Conservation (phyloP, 1,284 basidiomycete species). For the Ceratobasidium sp. region DNA sequence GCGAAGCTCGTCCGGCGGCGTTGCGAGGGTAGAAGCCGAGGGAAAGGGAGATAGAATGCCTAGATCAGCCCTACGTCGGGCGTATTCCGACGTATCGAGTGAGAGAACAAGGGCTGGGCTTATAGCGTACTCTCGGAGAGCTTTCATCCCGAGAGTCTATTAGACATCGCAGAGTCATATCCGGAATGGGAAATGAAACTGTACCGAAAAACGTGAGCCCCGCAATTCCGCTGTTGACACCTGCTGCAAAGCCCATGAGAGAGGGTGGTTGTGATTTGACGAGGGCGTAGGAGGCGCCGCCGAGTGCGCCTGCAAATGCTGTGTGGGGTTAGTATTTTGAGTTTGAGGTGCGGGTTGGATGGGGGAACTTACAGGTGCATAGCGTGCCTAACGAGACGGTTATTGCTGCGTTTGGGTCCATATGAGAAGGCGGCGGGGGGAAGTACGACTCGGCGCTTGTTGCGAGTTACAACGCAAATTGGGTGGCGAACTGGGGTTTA, state of each 20-base stretch:
- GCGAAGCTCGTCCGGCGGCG: slow-evolving; percentile 51
- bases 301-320: slow-evolving; percentile 67
- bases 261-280: slow-evolving; percentile 62
- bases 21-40: slow-evolving; percentile 56
- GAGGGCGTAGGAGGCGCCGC: slow-evolving; percentile 69
- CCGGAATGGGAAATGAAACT: slow-evolving; percentile 52
- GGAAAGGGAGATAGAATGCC: slow-evolving; percentile 49
- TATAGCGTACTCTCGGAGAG: slow-evolving; percentile 74
- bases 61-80: slow-evolving; percentile 59
- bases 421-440: not conserved
- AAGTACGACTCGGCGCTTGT: too few relatives aligned
- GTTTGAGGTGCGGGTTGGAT: not conserved
- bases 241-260: slow-evolving; percentile 65
- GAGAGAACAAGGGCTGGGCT: slow-evolving; percentile 66
- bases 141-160: slow-evolving; percentile 57
- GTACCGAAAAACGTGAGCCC: slow-evolving; percentile 79
- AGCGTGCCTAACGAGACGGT: slow-evolving; percentile 32
- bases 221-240: slow-evolving; percentile 74
- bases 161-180: slow-evolving; percentile 11
- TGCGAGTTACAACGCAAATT: too few relatives aligned
- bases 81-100: slow-evolving; percentile 56
- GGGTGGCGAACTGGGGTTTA: too few relatives aligned
- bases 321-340: not conserved
- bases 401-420: slow-evolving; percentile 37
- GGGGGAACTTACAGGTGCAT: slow-evolving; percentile 7